Evolutionary conservation across 441 rosid genomes (phyloP), one percentile per base, ranked within the genome.

Genomic region (Syzygium malaccense): DNA sequence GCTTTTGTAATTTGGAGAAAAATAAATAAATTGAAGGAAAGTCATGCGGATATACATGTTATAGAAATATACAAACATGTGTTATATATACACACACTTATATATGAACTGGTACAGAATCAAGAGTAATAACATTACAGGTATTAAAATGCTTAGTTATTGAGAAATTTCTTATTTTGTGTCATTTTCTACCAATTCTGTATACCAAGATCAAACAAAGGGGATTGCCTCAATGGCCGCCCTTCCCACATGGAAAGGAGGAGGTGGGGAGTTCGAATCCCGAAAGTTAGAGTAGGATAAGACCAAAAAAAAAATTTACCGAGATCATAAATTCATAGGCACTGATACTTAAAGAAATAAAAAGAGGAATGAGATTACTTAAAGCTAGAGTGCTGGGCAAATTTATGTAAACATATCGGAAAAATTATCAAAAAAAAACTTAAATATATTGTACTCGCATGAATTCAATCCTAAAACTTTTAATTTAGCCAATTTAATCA

Each of bases 401-500:
- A 62, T 3, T 18, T 7, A 14, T 14, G 66, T 60, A 3, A 60
- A 60, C 8, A 60, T 60, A 25, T 57, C 14, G 48, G 48, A 45
- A 45, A 45, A 45, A 45, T 45, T 0, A 28, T 10, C 6, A 2
- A 10, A 23, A 2, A 2, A 25, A 57, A 0, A 10, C 28, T 0
- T 25, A 57, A 57, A 4, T 1, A 0, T 57, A 23, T 25, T 25
- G 2, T 4, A 57, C 26, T 4, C 25, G 4, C 25, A 4, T 2
- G 2, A 25, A 10, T 57, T 57, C 26, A 57, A 0, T 57, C 0
- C 0, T 25, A 54, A 54, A 17, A 0, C 2, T 54, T 54, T 54
- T 1, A 2, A 15, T 54, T 1, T 1, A 5, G 1, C 1, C 20
- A 17, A 54, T 54, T 54, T 54, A 54, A 17, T 54, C 20, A 3